These are phyloP conservation scores for Lentinula lateritia DNA, from an alignment of 768 basidiomycete genomes.

Conservation along the genomic window DNA sequence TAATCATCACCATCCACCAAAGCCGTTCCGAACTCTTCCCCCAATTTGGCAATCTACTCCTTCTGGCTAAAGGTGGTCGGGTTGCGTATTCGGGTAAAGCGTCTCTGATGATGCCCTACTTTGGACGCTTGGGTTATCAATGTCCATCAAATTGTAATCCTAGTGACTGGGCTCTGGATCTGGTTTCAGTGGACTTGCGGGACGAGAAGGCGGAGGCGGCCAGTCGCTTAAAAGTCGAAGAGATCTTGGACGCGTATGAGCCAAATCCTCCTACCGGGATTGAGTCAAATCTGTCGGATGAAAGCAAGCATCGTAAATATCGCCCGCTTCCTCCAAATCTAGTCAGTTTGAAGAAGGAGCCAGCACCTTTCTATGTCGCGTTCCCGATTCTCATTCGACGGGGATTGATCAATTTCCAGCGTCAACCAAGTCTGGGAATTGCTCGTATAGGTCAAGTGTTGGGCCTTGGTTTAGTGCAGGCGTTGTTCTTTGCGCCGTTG, in stretches of 20 bases:
- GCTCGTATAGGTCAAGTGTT: constrained; percentile 1
- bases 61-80: constrained; percentile 60
- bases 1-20: constrained; percentile 23
- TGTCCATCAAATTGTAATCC: constrained; percentile 75
- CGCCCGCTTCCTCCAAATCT: background rate
- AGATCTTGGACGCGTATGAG: constrained; percentile 2
- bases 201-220: constrained; percentile 4
- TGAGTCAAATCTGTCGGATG: background rate
- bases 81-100: constrained; percentile 62
- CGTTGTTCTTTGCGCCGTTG: constrained; percentile 8
- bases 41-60: constrained; percentile 53
- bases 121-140: constrained; percentile 50
- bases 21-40: constrained; percentile 35
- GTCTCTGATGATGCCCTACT: constrained; percentile 50
- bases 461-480: background rate
- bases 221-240: constrained; percentile 3
- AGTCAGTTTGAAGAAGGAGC: background rate
- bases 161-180: constrained; percentile 44
- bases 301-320: background rate
- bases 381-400: constrained; percentile 5
- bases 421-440: constrained; percentile 3
- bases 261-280: background rate
- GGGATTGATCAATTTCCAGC: constrained; percentile 1
- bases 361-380: background rate
- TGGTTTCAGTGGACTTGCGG: constrained; percentile 10